Conservation (phyloP, 805 yeast species). For the Wickerhamomyces hampshirensis region DNA sequence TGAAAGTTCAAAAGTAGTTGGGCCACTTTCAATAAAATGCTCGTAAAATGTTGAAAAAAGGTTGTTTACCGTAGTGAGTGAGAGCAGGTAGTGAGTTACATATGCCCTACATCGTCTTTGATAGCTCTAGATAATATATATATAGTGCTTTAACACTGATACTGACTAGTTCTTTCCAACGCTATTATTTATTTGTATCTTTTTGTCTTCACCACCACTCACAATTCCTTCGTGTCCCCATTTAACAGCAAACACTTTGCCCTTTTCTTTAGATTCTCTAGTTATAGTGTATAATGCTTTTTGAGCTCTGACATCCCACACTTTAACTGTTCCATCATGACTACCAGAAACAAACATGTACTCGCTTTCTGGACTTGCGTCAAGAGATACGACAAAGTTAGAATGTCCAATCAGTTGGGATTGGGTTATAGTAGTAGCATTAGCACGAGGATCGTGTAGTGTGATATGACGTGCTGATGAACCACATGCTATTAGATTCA, state of each 20-base stretch:
- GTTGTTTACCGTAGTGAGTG: no score
- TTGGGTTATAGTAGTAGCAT: slow-evolving; percentile 55
- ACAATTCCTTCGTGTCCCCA: slow-evolving; percentile 82
- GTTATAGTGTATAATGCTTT: slow-evolving; percentile 76
- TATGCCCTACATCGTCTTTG: no score
- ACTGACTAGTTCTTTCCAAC: no score
- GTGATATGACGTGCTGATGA: slow-evolving; percentile 97
- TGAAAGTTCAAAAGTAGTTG: no score
- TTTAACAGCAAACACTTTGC: slow-evolving; percentile 78
- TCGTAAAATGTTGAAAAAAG: no score
- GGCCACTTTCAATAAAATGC: no score
- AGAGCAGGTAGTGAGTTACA: no score
- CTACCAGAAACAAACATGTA: slow-evolving; percentile 86
- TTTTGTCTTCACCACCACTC: slow-evolving; percentile 93
- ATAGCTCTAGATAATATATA: no score
- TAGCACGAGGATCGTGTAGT: slow-evolving; percentile 83
- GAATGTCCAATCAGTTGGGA: slow-evolving; percentile 84
- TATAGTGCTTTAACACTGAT: no score
- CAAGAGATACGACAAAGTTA: slow-evolving; percentile 80
- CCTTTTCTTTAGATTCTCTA: slow-evolving; percentile 53
- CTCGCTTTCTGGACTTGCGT: slow-evolving; percentile 70
- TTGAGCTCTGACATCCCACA: slow-evolving; percentile 93
- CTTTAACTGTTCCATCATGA: slow-evolving; percentile 93
- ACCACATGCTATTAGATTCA: slow-evolving; percentile 82
- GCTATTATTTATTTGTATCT: slow-evolving; percentile 72